Evolutionary conservation across 2,329 filamentous ascomycete species (phyloP), one percentile per base, ranked within the genome.

Genomic region (Cryphonectria carpinicola): DNA sequence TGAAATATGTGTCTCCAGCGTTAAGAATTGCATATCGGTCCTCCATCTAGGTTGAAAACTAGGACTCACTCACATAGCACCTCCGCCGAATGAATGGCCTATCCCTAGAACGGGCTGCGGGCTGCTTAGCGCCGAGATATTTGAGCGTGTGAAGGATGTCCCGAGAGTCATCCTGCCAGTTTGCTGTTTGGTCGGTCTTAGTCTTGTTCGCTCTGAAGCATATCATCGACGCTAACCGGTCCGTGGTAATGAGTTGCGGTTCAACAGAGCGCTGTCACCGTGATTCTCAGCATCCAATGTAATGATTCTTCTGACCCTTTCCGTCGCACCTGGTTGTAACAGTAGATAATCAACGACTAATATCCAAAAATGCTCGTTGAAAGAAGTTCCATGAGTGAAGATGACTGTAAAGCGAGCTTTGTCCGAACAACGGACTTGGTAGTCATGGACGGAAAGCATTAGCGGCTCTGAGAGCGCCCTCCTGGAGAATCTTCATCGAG

Each of bases 251-350:
- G 62, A 19, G 46, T 28, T 37, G 6, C 58, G 54, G 8, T 71
- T 71, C 13, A 71, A 58, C 4, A 69, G 1, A 0, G 70, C 70
- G 22, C 70, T 71, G 25, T 71, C 70, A 14, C 70, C 70, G 28
- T 71, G 70, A 43, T 71, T 71, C 11, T 67, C 70, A 37, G 70
- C 70, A n/a, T 71, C 70, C 25, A 71, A 14, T 35, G 70, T n/a
- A 19, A 71, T 52, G 14, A 71, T 25, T 4, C 70, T 63, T 56
- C 63, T 71, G 39, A 66, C 17, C 5, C 22, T 25, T 6, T 19
- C 22, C 11, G 32, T 69, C 10, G 63, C 25, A 7, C 67, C 63
- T 1, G 63, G 60, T 1, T 17, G 58, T 19, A 52, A 61, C 28
- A 71, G 32, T 1, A 71, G 35, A 7, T 35, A 39, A 25, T 56